Base-by-base conservation (phyloP, 139 green algal species). In the Volvox reticuliferus region DNA sequence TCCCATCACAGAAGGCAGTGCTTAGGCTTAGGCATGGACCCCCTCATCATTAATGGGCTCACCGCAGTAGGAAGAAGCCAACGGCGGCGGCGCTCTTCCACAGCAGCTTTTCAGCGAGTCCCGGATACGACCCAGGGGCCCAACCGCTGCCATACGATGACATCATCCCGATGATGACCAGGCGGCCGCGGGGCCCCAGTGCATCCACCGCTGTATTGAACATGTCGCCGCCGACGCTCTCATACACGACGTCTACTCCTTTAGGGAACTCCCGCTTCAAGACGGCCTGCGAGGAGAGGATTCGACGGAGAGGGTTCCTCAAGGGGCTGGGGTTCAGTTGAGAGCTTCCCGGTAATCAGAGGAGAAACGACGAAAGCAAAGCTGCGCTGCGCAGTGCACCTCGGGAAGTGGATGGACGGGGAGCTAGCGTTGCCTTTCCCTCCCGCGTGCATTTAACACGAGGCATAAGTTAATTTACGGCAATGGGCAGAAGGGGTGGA, bases 11-110 rank as follows among this genome's bases (percentile, higher is more conserved):
- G 44, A 55, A 55, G 44, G 44, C 44, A 9, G 44, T 55, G 44
- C 44, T 55, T 55, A 55, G 9, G 44, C 44, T 55, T 55, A 9
- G 44, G 9, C 33, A 30, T n/a, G n/a, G n/a, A n/a, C n/a, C n/a
- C n/a, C n/a, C n/a, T n/a, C n/a, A n/a, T n/a, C 2, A 30, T n/a
- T 24, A 55, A 12, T 12, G 32, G 13, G 19, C 61, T 13, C 81
- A 95, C 36, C 93, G 89, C 73, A 96, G 91, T 81, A 99, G 94
- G 93, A 99, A 98, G 94, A 99, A 99, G 3, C 97, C 97, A 1
- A 88, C 79, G 35, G 97, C 89, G 0, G 91, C 91, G 16, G 96
- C 96, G 35, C 90, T 96, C 87, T 97, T 97, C 92, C 91, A 95
- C 62, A 99, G 95, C 92, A 99, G 95, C 93, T 95, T 96, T 92